Base-by-base conservation (phyloP, 2,329 filamentous ascomycete species). In the Ophiostoma angusticollis region DNA sequence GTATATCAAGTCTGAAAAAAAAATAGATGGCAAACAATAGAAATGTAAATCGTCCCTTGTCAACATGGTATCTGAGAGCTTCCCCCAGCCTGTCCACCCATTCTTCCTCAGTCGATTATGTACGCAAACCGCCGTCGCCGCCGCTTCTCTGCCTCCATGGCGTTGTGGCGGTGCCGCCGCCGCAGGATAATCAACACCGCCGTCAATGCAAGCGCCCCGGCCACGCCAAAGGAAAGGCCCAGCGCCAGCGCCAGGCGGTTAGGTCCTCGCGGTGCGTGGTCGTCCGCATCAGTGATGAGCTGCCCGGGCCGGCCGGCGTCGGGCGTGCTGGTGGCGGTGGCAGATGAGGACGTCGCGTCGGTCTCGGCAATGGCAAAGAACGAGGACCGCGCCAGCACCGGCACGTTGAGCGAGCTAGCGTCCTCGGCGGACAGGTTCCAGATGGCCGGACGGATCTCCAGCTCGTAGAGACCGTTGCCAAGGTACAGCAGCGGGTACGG, bases 401-500 rank as follows among this genome's bases (percentile, higher is more conserved):
- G 45, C 16, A 41, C 29, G 2, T 42, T 41, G 5, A 34, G 35
- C 6, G 41, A 41, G 9, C 39, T 35, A 35, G 41, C 43, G 17
- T 35, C 40, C 12, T 37, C 24, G 35, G 42, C 31, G 27, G 43
- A 45, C 29, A 37, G 19, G 29, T 39, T 40, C 41, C 41, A 43
- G 24, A 39, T 31, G 18, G 41, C 37, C 17, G 47, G 40, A 21
- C 43, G 39, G 19, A 54, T 37, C 36, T 54, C 51, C 16, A 55
- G 41, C 39, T 52, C 46, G 18, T 54, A 55, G 30, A 53, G 33
- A 5, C 51, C 53, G 14, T 35, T 41, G 28, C 33, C 28, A 11
- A 52, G 22, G 40, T 46, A 50, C 2, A 44, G 47, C 8, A 54
- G 45, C 11, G 53, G 52, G 30, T 46, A 52, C 1, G 53, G 53